Conservation (phyloP, 805 yeast genomes). For the Danielia reshetovae region DNA sequence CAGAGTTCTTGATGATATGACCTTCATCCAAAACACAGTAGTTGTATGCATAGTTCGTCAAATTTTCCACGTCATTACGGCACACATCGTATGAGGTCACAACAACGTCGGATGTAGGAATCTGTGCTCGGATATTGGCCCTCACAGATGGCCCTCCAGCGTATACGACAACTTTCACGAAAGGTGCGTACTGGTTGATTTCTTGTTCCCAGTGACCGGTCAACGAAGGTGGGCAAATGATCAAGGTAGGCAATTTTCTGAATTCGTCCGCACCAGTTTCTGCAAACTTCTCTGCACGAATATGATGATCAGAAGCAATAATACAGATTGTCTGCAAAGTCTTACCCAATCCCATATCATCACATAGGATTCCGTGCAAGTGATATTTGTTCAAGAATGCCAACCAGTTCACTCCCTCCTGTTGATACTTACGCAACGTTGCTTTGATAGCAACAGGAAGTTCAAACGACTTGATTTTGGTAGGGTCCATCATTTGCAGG, state of each 20-base stretch:
- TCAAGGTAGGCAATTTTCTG: slow-evolving; percentile 75
- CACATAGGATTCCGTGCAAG: slow-evolving; percentile 95
- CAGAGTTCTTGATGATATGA: slow-evolving; percentile 90
- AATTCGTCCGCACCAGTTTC: slow-evolving; percentile 60
- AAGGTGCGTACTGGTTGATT: slow-evolving; percentile 83
- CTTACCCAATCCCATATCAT: slow-evolving; percentile 99
- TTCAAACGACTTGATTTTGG: slow-evolving; percentile 80
- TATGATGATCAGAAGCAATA: slow-evolving; percentile 90
- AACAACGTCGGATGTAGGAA: slow-evolving; percentile 69
- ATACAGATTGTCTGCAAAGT: slow-evolving; percentile 96
- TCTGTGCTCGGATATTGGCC: slow-evolving; percentile 46
- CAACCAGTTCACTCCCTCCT: slow-evolving; percentile 98
- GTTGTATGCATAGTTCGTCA: slow-evolving; percentile 66
- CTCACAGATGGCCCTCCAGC: slow-evolving; percentile 90
- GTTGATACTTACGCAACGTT: slow-evolving; percentile 89
- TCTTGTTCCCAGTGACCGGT: slow-evolving; percentile 99
- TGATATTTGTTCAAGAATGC: slow-evolving; percentile 93
- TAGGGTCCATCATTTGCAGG: slow-evolving; percentile 96
- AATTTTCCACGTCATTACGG: slow-evolving; percentile 75
- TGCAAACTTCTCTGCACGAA: slow-evolving; percentile 68
- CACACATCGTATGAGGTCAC: slow-evolving; percentile 96
- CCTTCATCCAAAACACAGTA: slow-evolving; percentile 98
- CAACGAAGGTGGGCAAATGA: slow-evolving; percentile 94
- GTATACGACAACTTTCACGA: slow-evolving; percentile 74
- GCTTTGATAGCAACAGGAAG: slow-evolving; percentile 92